Evolutionary conservation across 2,329 filamentous ascomycete species (phyloP), one percentile per base, ranked within the genome.

Genomic region (Emmonsiellopsis sp.): DNA sequence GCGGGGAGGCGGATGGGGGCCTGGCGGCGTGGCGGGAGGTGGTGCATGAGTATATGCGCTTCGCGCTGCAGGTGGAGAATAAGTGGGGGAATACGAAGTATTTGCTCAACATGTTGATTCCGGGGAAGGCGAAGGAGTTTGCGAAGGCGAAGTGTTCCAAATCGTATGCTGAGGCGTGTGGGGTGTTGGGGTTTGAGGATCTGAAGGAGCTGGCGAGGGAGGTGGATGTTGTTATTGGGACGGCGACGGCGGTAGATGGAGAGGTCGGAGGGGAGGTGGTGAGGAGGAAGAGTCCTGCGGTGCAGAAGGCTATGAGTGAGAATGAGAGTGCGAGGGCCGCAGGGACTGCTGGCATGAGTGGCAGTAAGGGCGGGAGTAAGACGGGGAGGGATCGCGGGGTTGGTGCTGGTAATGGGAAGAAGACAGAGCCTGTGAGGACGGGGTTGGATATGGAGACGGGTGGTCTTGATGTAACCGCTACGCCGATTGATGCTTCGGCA

Each of bases 41-140:
- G 1, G 87, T 87, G 2, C 79, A 82, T 58, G 79, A 84, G 58
- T 97, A 95, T 66, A 67, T 97, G 58, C 79, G 80, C 57, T 79
- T 79, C 34, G 79, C 84, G 32, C 76, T 98, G 62, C 82, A 87
- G 53, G 82, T 89, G 10, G 84, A 92, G 66, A 97, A 98, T 68
- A 83, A 84, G 57, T 93, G 85, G 68, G 86, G 87, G 44, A 98
- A 98, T 73, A 95, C 91, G 5, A 98, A 98, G 69, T 98, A 87
- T 67, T 76, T 93, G 34, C 81, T 98, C 31, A 81, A 82, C 42
- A 89, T 95, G 68, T 80, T 96, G 70, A 82, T 97, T 26, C 89
- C 90, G 0, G 89, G 91, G 13, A 94, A 90, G 67, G 76, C 82
- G 47, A 75, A 79, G 40, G 75, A 75, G 1, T 87, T 86, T 66